A percentile compares a stretch with the other conserved stretches of the same genome.
These are phyloP conservation scores for Parastagonospora nodorum DNA, from an alignment of 2,329 filamentous ascomycete species.

Conservation along the genomic window DNA sequence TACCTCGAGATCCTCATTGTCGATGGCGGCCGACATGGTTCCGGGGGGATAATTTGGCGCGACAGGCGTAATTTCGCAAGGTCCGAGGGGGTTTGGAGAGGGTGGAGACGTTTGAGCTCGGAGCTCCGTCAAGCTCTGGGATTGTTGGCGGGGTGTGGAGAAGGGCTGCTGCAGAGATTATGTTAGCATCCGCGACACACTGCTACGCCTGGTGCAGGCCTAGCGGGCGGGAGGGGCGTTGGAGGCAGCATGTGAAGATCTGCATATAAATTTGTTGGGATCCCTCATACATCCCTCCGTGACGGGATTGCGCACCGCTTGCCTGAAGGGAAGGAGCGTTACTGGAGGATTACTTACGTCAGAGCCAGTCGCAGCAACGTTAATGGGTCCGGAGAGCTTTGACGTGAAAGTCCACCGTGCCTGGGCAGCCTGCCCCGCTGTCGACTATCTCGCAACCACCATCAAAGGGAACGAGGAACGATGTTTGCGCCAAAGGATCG, in stretches of 20 bases:
- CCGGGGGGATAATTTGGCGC: slow-evolving; percentile 2
- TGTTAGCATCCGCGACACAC: neutral
- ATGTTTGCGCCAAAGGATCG: too few relatives aligned
- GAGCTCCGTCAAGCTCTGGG: neutral
- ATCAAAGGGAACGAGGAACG: neutral
- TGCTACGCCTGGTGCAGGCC: neutral
- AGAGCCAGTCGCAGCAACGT: neutral
- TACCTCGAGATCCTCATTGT: slow-evolving; percentile 71
- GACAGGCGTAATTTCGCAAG: too few relatives aligned
- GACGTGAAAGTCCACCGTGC: neutral
- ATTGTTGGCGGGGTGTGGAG: slow-evolving; percentile 2
- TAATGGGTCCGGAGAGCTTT: neutral
- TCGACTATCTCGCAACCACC: neutral
- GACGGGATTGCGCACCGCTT: too few relatives aligned
- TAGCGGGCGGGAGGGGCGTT: neutral
- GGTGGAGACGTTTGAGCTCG: neutral
- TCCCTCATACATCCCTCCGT: neutral
- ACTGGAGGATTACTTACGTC: neutral
- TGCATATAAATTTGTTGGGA: slow-evolving; percentile 1
- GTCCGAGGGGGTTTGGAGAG: neutral
- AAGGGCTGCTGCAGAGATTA: neutral
- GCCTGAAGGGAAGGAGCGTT: neutral
- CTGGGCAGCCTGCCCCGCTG: neutral
- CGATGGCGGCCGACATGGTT: slow-evolving; percentile 58
- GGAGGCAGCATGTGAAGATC: slow-evolving; percentile 1